A percentile compares a stretch with the other conserved stretches of the same genome.
These are phyloP conservation scores for Hyphochytrium catenoides DNA, from an alignment of 352 stramenopile species.

Conservation along the genomic window DNA sequence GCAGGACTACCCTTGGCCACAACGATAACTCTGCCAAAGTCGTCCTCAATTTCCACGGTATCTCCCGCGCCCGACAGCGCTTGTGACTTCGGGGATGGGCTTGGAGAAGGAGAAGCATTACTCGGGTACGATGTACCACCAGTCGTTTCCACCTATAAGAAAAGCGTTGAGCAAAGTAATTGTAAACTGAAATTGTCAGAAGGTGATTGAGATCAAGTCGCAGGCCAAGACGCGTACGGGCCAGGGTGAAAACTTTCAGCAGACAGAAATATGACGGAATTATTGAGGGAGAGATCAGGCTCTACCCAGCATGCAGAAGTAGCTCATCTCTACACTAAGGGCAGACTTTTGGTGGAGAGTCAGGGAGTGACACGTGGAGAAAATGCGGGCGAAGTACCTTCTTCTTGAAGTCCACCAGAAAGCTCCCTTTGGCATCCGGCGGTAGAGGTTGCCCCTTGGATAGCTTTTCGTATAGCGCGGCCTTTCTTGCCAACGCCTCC, in stretches of 20 bases:
- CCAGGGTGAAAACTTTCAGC: too few relatives aligned
- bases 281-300: too few relatives aligned
- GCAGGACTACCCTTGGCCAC: slow-evolving; percentile 18
- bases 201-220: slow-evolving; percentile 1
- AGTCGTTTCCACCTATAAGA: slow-evolving; percentile 1
- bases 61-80: slow-evolving; percentile 1
- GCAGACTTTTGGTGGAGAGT: too few relatives aligned
- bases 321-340: too few relatives aligned
- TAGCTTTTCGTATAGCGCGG: neutral
- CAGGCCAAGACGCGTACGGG: slow-evolving; percentile 3
- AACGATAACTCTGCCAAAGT: slow-evolving; percentile 25
- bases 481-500: slow-evolving; percentile 16
- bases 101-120: too few relatives aligned
- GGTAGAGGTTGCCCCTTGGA: too few relatives aligned
- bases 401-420: too few relatives aligned
- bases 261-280: too few relatives aligned
- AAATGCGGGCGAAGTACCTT: too few relatives aligned
- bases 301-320: too few relatives aligned
- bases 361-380: too few relatives aligned
- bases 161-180: slow-evolving; percentile 18
- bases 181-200: slow-evolving; percentile 31
- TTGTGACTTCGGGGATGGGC: neutral
- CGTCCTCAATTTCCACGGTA: slow-evolving; percentile 19
- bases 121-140: slow-evolving; percentile 9
- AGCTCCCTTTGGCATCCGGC: too few relatives aligned